Evolutionary conservation across 768 basidiomycete genomes (phyloP).

Genomic region (Trichaptum fuscoviolaceum): DNA sequence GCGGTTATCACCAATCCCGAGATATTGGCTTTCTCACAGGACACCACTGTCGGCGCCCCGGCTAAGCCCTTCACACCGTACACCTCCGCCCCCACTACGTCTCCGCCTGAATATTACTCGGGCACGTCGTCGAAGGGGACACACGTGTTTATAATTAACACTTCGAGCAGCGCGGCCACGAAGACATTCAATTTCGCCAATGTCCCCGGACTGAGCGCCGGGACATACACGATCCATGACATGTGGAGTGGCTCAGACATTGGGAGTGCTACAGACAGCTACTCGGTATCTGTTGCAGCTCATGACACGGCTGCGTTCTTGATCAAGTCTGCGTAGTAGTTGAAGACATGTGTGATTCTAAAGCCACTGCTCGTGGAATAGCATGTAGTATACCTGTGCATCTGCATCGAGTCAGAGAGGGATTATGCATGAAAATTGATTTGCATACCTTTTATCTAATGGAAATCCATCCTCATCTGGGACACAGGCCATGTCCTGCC

Average conservation of each 20-base stretch:
- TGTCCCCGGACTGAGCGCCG: constrained; percentile 35
- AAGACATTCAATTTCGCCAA: constrained; percentile 42
- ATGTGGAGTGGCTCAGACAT: constrained; percentile 49
- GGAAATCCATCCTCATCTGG: too few species aligned
- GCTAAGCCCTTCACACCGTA: constrained; percentile 44
- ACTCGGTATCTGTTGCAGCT: constrained; percentile 36
- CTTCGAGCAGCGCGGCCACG: constrained; percentile 30
- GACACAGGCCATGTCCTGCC: too few species aligned
- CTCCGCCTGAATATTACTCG: constrained; percentile 48
- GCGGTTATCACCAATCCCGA: constrained; percentile 46
- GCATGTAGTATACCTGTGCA: neutral
- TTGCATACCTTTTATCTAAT: too few species aligned
- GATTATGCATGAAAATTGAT: too few species aligned
- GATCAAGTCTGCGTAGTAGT: constrained; percentile 23
- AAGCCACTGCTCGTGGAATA: neutral
- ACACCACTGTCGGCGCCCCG: constrained; percentile 37
- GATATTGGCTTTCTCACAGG: constrained; percentile 52
- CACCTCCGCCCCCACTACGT: constrained; percentile 32
- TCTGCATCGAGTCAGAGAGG: too few species aligned
- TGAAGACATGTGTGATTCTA: neutral
- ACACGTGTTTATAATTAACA: constrained; percentile 55
- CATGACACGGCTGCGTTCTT: constrained; percentile 52
- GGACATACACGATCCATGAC: constrained; percentile 39
- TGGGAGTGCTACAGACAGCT: constrained; percentile 27
- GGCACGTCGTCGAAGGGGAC: constrained; percentile 44